Base-by-base conservation (phyloP, 1,284 basidiomycete species). In the Athelia sp. region DNA sequence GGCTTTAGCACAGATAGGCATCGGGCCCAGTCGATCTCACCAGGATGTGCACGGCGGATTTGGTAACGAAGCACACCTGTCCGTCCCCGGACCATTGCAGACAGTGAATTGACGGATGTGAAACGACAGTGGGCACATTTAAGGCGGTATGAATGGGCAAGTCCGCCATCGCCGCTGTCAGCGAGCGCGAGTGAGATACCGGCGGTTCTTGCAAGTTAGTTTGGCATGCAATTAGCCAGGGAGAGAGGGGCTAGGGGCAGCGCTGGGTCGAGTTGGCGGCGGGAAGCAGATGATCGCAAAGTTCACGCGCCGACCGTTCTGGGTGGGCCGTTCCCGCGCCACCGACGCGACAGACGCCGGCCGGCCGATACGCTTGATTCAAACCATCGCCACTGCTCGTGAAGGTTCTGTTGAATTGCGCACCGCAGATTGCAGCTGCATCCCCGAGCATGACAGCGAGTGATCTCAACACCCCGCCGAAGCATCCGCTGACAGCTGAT, bases 51-150 rank as follows among this genome's bases (percentile, higher is more conserved):
- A 83, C 65, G 1, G 72, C 69, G 35, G 65, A 66, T 53, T 75
- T 76, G 2, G 76, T 76, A 43, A 75, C 59, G 43, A 84, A 64
- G 24, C 78, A 65, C 1, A 75, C 62, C 51, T 84, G 82, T 0
- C 79, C 82, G 52, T 83, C 81, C 32, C 63, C 72, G 14, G 78
- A 77, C 77, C 78, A 81, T 52, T 80, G 76, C n/a, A 82, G 58
- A 57, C 69, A 72, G 10, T 63, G 66, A 34, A 58, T 58, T 2
- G 76, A 76, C 3, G 79, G 75, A 18, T 69, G 63, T 10, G 71
- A 64, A 23, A 72, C 66, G 45, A 74, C 67, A 6, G 70, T 67
- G 21, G 78, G 67, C 46, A 80, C 59, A 47, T 53, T 70, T 29
- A 76, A 52, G 35, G 65, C 63, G 15, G 68, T 68, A 54, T 66